Evolutionary conservation across 306 rosid species (phyloP).

Genomic region (Begonia fuchsioides): DNA sequence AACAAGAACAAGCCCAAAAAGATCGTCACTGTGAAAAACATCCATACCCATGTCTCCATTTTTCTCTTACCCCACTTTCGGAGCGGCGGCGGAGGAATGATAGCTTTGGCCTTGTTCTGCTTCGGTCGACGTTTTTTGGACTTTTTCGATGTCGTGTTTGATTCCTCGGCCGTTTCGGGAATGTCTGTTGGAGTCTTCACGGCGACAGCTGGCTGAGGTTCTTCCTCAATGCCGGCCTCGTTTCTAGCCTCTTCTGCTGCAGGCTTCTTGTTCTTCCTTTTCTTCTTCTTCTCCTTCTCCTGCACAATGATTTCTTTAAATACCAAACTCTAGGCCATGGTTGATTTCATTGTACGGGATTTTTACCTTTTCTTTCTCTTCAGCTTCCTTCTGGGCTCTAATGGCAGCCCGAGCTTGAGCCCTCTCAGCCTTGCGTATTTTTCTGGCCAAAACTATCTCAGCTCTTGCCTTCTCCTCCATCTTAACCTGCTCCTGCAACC

Average conservation of each 20-base stretch:
- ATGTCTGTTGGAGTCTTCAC: constrained; percentile 15
- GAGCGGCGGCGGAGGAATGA: constrained; percentile 50
- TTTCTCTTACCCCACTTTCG: constrained; percentile 62
- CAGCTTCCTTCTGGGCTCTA: constrained; percentile 75
- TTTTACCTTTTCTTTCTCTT: constrained; percentile 67
- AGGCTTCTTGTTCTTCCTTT: constrained; percentile 43
- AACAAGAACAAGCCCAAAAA: constrained; percentile 31
- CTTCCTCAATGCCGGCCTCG: constrained; percentile 23
- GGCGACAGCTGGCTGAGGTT: constrained; percentile 15
- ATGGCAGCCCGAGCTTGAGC: constrained; percentile 59
- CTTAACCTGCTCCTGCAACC: constrained; percentile 52
- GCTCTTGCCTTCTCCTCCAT: constrained; percentile 70
- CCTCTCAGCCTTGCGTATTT: constrained; percentile 53
- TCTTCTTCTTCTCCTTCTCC: constrained; percentile 76
- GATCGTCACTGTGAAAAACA: constrained; percentile 14
- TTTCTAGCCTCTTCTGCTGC: constrained; percentile 13
- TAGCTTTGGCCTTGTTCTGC: constrained; percentile 36
- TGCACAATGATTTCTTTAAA: constrained; percentile 11
- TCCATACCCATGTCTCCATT: constrained; percentile 80
- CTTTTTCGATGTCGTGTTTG: constrained; percentile 16
- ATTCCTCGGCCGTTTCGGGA: constrained; percentile 27
- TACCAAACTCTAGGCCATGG: not conserved
- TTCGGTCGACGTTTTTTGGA: constrained; percentile 31
- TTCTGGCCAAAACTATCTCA: constrained; percentile 60
- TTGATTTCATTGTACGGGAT: not conserved